Percentiles rank a stretch among this genome's conserved stretches.
Conservation (phyloP, 257 asterid species). For the Nicotiana sylvestris region DNA sequence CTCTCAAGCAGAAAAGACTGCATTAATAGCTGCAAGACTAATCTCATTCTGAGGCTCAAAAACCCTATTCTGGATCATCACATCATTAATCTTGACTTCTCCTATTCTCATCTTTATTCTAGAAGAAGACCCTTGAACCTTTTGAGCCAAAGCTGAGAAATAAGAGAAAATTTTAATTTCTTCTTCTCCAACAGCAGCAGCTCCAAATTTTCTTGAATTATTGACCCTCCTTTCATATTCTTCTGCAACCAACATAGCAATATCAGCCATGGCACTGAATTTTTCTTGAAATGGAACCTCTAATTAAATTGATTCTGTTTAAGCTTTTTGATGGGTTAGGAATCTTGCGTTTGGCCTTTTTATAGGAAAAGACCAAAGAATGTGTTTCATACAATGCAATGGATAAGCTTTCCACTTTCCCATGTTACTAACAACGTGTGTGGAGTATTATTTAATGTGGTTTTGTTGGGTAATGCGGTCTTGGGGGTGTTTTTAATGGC, state of each 20-base stretch:
- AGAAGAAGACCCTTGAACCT: constrained; percentile 25
- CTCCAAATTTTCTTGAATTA: constrained; percentile 41
- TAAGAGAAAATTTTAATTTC: constrained; percentile 37
- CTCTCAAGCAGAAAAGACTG: too few species aligned
- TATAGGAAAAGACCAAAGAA: neutral
- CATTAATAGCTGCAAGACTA: too few species aligned
- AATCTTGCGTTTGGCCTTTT: neutral
- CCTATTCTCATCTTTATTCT: neutral
- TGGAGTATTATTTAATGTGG: neutral
- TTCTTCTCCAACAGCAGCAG: constrained; percentile 27
- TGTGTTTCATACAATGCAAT: neutral
- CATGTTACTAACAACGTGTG: neutral
- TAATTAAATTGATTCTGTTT: neutral
- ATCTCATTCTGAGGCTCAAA: neutral
- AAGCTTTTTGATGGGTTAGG: neutral
- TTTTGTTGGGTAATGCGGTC: neutral
- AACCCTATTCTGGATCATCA: neutral
- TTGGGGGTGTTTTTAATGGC: neutral
- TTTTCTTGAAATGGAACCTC: too few species aligned
- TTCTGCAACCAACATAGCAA: constrained; percentile 75
- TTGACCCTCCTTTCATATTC: constrained; percentile 72
- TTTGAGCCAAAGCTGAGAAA: constrained; percentile 31
- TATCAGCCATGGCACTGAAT: constrained; percentile 49
- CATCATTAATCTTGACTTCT: neutral
- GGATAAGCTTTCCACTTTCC: neutral